phyloP scores from a whole-genome alignment of 2,329 filamentous ascomycete species.

The Pseudopithomyces maydicus region DNA sequence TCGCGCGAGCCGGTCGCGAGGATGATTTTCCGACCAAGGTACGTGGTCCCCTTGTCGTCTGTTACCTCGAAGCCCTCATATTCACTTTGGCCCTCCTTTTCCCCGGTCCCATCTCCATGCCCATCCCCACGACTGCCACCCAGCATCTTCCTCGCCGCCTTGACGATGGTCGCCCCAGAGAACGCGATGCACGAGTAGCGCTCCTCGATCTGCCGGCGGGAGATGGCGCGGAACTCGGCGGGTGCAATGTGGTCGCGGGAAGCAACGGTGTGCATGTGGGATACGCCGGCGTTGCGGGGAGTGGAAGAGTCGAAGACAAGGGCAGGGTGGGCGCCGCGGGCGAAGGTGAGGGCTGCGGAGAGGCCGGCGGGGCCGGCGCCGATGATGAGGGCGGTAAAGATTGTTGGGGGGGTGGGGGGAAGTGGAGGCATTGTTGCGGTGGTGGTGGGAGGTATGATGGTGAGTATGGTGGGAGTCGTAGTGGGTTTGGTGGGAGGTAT shows the following conservation, averaged over 20 bases:
- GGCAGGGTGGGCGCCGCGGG: conserved; percentile 46
- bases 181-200: conserved; percentile 46
- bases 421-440: no score
- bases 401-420: conserved; percentile 26
- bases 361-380: conserved; percentile 55
- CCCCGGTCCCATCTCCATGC: no score
- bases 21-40: conserved; percentile 58
- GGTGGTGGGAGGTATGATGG: conserved; percentile 14
- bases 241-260: conserved; percentile 36
- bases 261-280: conserved; percentile 52
- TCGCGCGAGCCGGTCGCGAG: conserved; percentile 62
- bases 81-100: no score
- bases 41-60: conserved; percentile 52
- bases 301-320: conserved; percentile 50
- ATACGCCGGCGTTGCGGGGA: conserved; percentile 50
- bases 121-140: no score
- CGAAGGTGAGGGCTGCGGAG: conserved; percentile 45
- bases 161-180: conserved; percentile 28
- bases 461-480: no score
- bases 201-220: conserved; percentile 40
- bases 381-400: conserved; percentile 37
- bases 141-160: conserved; percentile 24
- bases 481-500: no score
- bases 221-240: conserved; percentile 32
- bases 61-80: conserved; percentile 44